phyloP scores from a whole-genome alignment of 768 basidiomycete genomes.

The Leccinum olivaceopallidum region DNA sequence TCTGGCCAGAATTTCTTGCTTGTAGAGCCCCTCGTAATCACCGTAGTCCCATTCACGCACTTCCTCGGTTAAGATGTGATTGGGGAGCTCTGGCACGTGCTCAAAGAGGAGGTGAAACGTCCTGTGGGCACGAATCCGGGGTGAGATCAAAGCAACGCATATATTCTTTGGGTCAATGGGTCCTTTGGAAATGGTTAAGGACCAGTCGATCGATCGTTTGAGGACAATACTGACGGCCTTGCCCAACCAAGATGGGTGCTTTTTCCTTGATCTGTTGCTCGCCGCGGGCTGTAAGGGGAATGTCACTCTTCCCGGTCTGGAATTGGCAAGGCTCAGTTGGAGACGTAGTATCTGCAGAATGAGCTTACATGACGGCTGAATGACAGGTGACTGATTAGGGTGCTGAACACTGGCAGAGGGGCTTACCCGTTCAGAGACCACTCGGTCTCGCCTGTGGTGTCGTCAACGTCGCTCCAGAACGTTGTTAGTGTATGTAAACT shows the following conservation, averaged over 20 bases:
- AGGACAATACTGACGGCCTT: conserved; percentile 58
- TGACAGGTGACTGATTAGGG: background rate
- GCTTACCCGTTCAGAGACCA: conserved; percentile 86
- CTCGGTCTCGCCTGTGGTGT: conserved; percentile 77
- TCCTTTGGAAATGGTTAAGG: conserved; percentile 39
- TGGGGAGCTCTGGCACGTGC: conserved; percentile 44
- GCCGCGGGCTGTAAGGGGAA: conserved; percentile 80
- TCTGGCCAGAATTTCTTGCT: conserved; percentile 72
- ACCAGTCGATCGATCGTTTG: background rate
- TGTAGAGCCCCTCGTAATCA: conserved; percentile 80
- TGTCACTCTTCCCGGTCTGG: conserved; percentile 86
- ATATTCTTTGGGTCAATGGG: conserved; percentile 80
- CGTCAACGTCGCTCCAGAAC: conserved; percentile 6
- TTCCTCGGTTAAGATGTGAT: conserved; percentile 62
- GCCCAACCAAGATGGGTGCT: conserved; percentile 69
- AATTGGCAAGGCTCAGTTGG: conserved; percentile 1
- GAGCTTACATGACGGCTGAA: conserved; percentile 60
- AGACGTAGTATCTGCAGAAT: background rate
- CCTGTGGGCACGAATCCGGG: conserved; percentile 80
- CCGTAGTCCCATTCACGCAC: conserved; percentile 92
- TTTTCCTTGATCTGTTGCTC: conserved; percentile 67
- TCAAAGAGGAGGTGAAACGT: conserved; percentile 85
- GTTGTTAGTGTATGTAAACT: conserved; percentile 5
- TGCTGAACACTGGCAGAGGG: background rate
- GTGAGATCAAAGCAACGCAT: conserved; percentile 76